phyloP scores from a whole-genome alignment of 352 stramenopile species.

The Hyaloperonospora brassicae region DNA sequence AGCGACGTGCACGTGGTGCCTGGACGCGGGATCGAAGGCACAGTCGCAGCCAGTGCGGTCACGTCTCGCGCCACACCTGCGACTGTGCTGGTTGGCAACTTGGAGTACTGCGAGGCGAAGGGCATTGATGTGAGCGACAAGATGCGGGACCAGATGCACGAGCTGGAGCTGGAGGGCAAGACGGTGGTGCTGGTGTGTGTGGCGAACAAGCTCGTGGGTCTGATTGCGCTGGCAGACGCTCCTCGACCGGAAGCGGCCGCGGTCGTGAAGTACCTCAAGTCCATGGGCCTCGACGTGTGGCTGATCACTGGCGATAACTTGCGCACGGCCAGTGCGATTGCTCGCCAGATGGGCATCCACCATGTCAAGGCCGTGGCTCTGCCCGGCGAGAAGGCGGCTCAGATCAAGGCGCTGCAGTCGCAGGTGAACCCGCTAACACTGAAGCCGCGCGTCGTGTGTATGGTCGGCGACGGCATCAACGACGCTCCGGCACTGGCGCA shows the following conservation, averaged over 20 bases:
- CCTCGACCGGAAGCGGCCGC: conserved; percentile 60
- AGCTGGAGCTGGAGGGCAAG: conserved; percentile 79
- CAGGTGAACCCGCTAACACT: conserved; percentile 60
- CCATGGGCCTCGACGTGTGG: conserved; percentile 80
- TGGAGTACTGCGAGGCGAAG: conserved; percentile 76
- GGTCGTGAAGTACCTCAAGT: conserved; percentile 65
- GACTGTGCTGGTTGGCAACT: conserved; percentile 68
- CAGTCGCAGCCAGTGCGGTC: conserved; percentile 27
- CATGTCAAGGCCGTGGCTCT: conserved; percentile 84
- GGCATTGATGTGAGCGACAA: conserved; percentile 50
- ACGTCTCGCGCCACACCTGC: conserved; percentile 18
- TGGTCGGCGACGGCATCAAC: conserved; percentile 94
- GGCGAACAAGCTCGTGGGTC: conserved; percentile 54
- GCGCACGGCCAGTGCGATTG: conserved; percentile 85
- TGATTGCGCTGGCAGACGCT: conserved; percentile 74
- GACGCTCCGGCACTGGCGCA: conserved; percentile 89
- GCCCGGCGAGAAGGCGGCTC: conserved; percentile 90
- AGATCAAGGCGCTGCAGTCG: conserved; percentile 80
- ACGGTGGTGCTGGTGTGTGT: conserved; percentile 77
- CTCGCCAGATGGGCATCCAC: conserved; percentile 84
- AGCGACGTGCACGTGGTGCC: conserved; percentile 63
- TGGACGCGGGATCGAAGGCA: conserved; percentile 69
- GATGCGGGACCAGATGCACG: conserved; percentile 67
- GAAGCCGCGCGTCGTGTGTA: conserved; percentile 80
- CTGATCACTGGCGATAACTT: conserved; percentile 91